Evolutionary conservation across 2,329 filamentous ascomycete species (phyloP).

Genomic region (Dothistroma pini): DNA sequence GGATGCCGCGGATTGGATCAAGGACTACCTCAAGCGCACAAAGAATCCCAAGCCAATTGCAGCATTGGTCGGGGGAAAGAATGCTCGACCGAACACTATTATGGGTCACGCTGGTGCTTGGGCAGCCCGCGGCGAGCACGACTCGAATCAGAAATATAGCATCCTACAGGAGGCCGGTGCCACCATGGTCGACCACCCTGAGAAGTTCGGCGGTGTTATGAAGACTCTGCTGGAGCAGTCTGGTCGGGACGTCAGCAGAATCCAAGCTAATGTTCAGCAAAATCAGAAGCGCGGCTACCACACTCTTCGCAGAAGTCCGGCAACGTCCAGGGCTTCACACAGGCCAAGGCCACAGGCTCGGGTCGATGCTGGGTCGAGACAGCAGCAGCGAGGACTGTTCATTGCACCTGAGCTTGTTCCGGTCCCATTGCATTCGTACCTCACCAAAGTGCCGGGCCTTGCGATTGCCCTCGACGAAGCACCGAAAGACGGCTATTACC

Average conservation of each 20-base stretch:
- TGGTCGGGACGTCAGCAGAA: constrained; percentile 40
- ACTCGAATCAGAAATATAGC: constrained; percentile 61
- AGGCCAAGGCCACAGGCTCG: constrained; percentile 17
- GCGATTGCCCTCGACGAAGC: constrained; percentile 24
- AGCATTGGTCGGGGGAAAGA: constrained; percentile 64
- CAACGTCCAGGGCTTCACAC: constrained; percentile 14
- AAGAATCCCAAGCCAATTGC: constrained; percentile 69
- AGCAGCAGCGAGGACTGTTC: constrained; percentile 27
- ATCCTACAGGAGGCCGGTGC: constrained; percentile 64
- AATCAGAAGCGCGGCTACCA: constrained; percentile 50
- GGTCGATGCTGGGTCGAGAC: constrained; percentile 6
- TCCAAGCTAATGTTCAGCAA: constrained; percentile 32
- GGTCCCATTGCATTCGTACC: constrained; percentile 29
- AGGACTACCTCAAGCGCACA: constrained; percentile 56
- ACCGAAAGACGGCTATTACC: constrained; percentile 39
- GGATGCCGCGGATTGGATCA: constrained; percentile 71
- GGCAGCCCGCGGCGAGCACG: constrained; percentile 62
- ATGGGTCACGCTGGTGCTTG: constrained; percentile 82
- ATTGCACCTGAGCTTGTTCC: constrained; percentile 27
- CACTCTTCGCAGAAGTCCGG: constrained; percentile 30
- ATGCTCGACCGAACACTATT: constrained; percentile 60
- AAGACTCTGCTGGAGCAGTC: constrained; percentile 54
- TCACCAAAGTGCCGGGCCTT: constrained; percentile 27
- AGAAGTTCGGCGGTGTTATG: constrained; percentile 68
- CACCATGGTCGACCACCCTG: constrained; percentile 70